phyloP scores from a whole-genome alignment of 495 filamentous ascomycete species.

The Neurospora hispaniola region DNA sequence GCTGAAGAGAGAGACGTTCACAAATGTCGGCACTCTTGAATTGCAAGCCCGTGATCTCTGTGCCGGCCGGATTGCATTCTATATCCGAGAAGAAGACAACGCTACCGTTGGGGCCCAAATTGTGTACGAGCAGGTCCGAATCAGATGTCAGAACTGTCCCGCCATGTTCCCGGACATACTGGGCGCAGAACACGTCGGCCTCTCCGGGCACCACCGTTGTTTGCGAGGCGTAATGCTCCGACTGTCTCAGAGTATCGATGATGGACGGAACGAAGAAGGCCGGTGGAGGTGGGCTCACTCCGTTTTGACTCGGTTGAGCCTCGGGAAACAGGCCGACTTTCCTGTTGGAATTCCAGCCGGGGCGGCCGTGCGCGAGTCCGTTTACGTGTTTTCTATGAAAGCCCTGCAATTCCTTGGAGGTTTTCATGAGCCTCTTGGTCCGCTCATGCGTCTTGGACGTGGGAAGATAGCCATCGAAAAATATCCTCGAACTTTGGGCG shows the following conservation, averaged over 20 bases:
- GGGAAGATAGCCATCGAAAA: constrained; percentile 71
- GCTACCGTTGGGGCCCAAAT: constrained; percentile 45
- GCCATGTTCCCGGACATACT: constrained; percentile 37
- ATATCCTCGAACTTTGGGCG: constrained; percentile 44
- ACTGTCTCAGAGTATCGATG: constrained; percentile 46
- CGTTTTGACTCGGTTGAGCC: constrained; percentile 6
- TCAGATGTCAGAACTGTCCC: constrained; percentile 54
- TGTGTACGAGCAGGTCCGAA: constrained; percentile 63
- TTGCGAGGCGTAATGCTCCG: constrained; percentile 34
- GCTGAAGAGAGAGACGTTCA: constrained; percentile 21
- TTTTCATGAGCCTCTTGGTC: constrained; percentile 15
- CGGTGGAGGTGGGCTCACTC: constrained; percentile 36
- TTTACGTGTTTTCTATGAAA: constrained; percentile 11
- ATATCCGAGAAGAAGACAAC: constrained; percentile 51
- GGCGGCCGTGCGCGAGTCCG: constrained; percentile 8
- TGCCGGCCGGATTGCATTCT: constrained; percentile 8
- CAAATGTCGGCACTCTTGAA: constrained; percentile 29
- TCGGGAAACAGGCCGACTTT: constrained; percentile 13
- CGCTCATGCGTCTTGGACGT: constrained; percentile 19
- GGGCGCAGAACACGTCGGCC: constrained; percentile 59
- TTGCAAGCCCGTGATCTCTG: constrained; percentile 25
- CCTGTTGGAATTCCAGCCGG: neutral
- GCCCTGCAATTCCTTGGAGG: constrained; percentile 12
- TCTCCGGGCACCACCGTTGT: constrained; percentile 56
- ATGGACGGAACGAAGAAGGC: constrained; percentile 59